Conservation (phyloP, 1,284 basidiomycete genomes). For the Cutaneotrichosporon sp. region DNA sequence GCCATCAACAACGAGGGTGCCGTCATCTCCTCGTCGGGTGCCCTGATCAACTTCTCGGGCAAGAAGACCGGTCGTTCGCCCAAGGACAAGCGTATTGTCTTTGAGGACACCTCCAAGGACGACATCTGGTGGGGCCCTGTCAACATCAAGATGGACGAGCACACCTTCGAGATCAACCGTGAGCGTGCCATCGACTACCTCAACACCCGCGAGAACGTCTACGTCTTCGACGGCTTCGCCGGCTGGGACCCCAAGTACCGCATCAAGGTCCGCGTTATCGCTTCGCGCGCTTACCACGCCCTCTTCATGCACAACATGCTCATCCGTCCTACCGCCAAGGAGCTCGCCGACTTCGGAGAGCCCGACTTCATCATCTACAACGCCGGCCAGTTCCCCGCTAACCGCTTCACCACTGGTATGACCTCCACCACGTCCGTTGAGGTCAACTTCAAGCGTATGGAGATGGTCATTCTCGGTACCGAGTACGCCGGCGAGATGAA, state of each 20-base stretch:
- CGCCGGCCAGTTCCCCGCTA: slow-evolving; percentile 99
- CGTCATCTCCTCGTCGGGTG: slow-evolving; percentile 91
- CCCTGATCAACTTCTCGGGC: slow-evolving; percentile 98
- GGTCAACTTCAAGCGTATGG: slow-evolving; percentile 99
- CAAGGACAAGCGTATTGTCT: slow-evolving; percentile 99
- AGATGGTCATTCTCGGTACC: slow-evolving; percentile 99
- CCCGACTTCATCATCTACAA: slow-evolving; percentile 99
- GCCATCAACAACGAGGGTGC: slow-evolving; percentile 97
- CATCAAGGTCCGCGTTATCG: slow-evolving; percentile 99
- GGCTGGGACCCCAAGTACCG: slow-evolving; percentile 94
- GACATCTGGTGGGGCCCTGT: slow-evolving; percentile 99
- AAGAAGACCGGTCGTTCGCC: slow-evolving; percentile 98
- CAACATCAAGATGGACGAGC: slow-evolving; percentile 96
- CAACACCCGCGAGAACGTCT: slow-evolving; percentile 98
- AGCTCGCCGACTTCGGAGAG: slow-evolving; percentile 92
- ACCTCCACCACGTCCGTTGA: slow-evolving; percentile 97
- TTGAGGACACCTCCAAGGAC: slow-evolving; percentile 93
- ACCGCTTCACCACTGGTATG: slow-evolving; percentile 99
- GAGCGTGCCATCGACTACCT: slow-evolving; percentile 99
- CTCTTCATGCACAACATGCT: slow-evolving; percentile 99
- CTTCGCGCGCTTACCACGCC: slow-evolving; percentile 97
- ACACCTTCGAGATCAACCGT: slow-evolving; percentile 99
- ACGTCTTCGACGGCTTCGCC: slow-evolving; percentile 96
- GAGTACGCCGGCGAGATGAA: slow-evolving; percentile 99
- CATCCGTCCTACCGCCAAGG: slow-evolving; percentile 92